Evolutionary conservation across 2,329 filamentous ascomycete genomes (phyloP), one percentile per base, ranked within the genome.

Genomic region (Botrytis fabae): DNA sequence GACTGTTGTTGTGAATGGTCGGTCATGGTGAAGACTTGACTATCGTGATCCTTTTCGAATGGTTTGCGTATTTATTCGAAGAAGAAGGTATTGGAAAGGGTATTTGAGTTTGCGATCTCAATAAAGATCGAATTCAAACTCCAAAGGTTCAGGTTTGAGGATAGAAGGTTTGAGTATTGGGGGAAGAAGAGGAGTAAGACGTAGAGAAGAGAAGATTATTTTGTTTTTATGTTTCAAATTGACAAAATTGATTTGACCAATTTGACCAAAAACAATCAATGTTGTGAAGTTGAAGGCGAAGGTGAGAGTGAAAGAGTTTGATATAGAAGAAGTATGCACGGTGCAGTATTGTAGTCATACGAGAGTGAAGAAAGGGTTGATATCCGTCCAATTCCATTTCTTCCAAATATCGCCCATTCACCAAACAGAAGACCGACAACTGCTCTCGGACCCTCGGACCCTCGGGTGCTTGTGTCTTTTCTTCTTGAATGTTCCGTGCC

Each of bases 1-100:
- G 64, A 66, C 8, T 71, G n/a, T 46, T 48, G 62, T 16, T 71
- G 44, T 22, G 25, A 64, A 63, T 51, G 42, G n/a, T 71, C 70
- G 22, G 46, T 35, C 70, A 71, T 71, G 14, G 20, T 7, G 61
- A 57, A n/a, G 38, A 35, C 7, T 46, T 66, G 48, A 66, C 9
- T 38, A n/a, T 65, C 35, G 16, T 8, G 44, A 64, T n/a, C 35
- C 25, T 25, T 54, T 40, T n/a, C 9, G 18, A 18, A 57, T 44
- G 35, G 7, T 0, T 66, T 16, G n/a, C 9, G n/a, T 57, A 22
- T 1, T 35, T 20, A 12, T 59, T 40, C 42, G n/a, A n/a, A 54
- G 42, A 25, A 28, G 28, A 38, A 20, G 22, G 25, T 25, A 60
- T n/a, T 7, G n/a, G 14, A 71, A n/a, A 64, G 28, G 69, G 22